Evolutionary conservation across 2,329 filamentous ascomycete genomes (phyloP).

Genomic region (Aspergillus aculeatinus): DNA sequence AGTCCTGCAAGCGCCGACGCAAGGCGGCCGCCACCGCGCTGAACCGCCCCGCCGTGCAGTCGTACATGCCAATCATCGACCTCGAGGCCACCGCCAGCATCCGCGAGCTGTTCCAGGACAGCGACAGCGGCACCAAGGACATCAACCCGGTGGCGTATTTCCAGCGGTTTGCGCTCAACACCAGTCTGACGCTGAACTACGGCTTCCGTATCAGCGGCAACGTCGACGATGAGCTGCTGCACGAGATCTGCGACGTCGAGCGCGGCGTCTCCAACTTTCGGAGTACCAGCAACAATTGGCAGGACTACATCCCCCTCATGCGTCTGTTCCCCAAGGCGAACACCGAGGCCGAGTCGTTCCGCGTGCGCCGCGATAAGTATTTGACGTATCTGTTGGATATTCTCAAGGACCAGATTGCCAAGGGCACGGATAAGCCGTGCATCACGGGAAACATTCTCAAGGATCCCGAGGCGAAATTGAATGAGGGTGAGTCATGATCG

Average conservation of each 20-base stretch:
- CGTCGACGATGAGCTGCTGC: conserved; percentile 64
- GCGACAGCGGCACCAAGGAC: conserved; percentile 60
- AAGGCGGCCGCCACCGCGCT: conserved; percentile 78
- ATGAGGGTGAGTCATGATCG: conserved; percentile 52
- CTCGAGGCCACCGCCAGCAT: conserved; percentile 71
- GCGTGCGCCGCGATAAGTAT: conserved; percentile 67
- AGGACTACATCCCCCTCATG: conserved; percentile 77
- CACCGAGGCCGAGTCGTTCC: conserved; percentile 63
- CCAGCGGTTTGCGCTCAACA: conserved; percentile 74
- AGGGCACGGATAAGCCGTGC: conserved; percentile 66
- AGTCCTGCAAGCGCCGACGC: conserved; percentile 72
- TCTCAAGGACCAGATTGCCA: conserved; percentile 60
- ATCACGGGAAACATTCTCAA: conserved; percentile 71
- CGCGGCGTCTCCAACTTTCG: conserved; percentile 73
- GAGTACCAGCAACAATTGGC: conserved; percentile 79
- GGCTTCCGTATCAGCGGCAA: conserved; percentile 72
- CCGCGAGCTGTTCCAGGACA: conserved; percentile 67
- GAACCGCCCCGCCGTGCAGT: conserved; percentile 72
- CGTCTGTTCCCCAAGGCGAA: conserved; percentile 64
- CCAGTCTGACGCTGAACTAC: conserved; percentile 75
- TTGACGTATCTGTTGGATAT: conserved; percentile 59
- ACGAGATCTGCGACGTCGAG: conserved; percentile 74
- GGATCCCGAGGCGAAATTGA: conserved; percentile 67
- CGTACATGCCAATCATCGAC: conserved; percentile 80
- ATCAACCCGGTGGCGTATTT: conserved; percentile 73